Conservation (phyloP, 2,329 filamentous ascomycete species). For the Alternaria sp. region DNA sequence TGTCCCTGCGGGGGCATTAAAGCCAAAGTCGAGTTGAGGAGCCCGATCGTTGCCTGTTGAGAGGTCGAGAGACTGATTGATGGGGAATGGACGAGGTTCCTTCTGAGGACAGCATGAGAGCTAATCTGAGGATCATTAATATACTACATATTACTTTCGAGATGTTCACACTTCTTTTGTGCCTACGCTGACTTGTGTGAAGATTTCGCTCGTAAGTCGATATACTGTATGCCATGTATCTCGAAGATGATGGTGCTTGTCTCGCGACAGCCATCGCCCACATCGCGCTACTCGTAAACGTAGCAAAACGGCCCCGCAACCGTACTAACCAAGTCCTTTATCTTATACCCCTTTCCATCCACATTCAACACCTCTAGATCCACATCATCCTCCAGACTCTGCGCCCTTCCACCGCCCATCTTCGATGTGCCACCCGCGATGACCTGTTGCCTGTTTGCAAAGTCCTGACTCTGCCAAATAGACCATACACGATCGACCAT, state of each 20-base stretch:
- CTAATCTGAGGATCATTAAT: conserved; percentile 47
- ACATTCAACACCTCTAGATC: conserved; percentile 52
- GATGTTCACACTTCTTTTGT: not conserved
- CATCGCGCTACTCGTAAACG: conserved; percentile 48
- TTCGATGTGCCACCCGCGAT: conserved; percentile 58
- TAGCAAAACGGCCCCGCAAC: conserved; percentile 60
- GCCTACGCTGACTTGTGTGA: conserved; percentile 4
- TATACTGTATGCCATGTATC: not conserved
- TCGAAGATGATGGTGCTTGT: not conserved
- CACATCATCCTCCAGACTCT: conserved; percentile 45
- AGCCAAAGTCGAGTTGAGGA: conserved; percentile 49
- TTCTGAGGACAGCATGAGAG: conserved; percentile 48
- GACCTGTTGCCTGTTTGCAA: conserved; percentile 50
- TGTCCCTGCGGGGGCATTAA: conserved; percentile 45
- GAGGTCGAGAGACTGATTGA: conserved; percentile 22
- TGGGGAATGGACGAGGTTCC: conserved; percentile 32
- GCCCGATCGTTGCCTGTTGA: conserved; percentile 29
- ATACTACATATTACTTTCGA: conserved; percentile 7
- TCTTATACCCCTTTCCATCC: conserved; percentile 48
- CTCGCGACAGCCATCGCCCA: not conserved
- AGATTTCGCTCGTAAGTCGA: not conserved
- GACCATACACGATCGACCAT: conserved; percentile 60
- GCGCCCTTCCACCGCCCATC: conserved; percentile 38
- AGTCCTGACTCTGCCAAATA: conserved; percentile 61
- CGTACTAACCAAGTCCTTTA: conserved; percentile 58